Percentiles rank a stretch among this genome's conserved stretches.
Conservation (phyloP, 129 eudicot species). For the Pulicaria dysenterica region DNA sequence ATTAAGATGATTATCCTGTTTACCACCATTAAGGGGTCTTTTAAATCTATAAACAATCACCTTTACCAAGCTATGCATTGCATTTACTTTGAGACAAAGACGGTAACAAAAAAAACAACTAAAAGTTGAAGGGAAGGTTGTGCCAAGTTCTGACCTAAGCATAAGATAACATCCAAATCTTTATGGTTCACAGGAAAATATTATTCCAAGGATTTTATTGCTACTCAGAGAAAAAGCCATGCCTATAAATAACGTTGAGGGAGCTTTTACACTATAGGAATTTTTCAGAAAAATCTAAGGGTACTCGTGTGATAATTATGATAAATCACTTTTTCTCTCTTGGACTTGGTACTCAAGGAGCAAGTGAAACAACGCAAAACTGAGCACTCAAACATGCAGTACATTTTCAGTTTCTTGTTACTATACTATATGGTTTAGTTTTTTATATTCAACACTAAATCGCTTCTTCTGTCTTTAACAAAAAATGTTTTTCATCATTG, state of each 20-base stretch:
- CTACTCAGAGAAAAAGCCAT: neutral
- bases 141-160: conserved; percentile 1
- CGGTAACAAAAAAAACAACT: conserved; percentile 2
- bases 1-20: neutral
- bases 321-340: neutral
- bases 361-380: neutral
- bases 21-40: neutral
- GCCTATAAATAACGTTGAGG: neutral
- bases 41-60: neutral
- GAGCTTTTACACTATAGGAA: neutral
- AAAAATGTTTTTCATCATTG: neutral
- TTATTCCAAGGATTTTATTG: neutral
- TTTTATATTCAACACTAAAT: neutral
- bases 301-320: neutral
- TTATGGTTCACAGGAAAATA: neutral
- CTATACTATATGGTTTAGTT: neutral
- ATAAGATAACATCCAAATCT: conserved; percentile 5
- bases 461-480: neutral
- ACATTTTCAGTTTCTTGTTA: conserved; percentile 1
- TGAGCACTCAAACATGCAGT: neutral
- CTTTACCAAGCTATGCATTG: too few species aligned
- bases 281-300: neutral
- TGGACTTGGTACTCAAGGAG: neutral
- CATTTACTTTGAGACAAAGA: conserved; percentile 7
- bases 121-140: neutral